These are phyloP conservation scores for Novymonas esmeraldas DNA, from an alignment of 208 protist genomes.

Conservation along the genomic window DNA sequence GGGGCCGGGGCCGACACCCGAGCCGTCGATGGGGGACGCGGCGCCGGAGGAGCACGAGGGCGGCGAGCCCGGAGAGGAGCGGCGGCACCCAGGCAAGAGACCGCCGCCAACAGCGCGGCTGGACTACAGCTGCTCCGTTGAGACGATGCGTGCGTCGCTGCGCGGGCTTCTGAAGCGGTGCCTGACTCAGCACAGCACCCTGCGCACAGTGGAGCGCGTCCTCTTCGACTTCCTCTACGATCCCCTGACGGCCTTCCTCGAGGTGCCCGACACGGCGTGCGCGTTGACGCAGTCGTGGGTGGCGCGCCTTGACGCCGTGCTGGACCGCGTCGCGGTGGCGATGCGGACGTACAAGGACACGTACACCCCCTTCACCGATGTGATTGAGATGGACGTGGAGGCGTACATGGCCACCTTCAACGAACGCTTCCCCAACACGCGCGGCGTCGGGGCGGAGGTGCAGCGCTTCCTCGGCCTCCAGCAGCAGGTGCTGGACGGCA, in stretches of 20 bases:
- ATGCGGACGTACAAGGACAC: slow-evolving; percentile 79
- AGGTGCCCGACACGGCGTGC: slow-evolving; percentile 49
- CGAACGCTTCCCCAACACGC: slow-evolving; percentile 59
- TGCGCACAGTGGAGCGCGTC: slow-evolving; percentile 89
- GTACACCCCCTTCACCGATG: slow-evolving; percentile 69
- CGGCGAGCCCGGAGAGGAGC: background rate
- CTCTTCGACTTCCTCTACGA: slow-evolving; percentile 93
- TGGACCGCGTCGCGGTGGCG: slow-evolving; percentile 46
- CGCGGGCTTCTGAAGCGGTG: slow-evolving; percentile 78
- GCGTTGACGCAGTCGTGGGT: slow-evolving; percentile 60
- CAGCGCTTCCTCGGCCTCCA: slow-evolving; percentile 61
- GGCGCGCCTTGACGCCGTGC: slow-evolving; percentile 51
- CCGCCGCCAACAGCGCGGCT: slow-evolving; percentile 17
- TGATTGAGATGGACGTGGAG: slow-evolving; percentile 79
- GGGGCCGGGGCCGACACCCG: background rate
- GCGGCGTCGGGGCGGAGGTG: slow-evolving; percentile 82
- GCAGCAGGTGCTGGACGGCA: slow-evolving; percentile 56
- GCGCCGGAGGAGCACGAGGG: slow-evolving; percentile 2
- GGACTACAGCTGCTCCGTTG: slow-evolving; percentile 57
- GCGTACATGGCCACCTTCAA: slow-evolving; percentile 79
- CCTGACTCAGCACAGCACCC: slow-evolving; percentile 69
- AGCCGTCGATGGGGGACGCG: background rate
- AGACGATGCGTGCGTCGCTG: slow-evolving; percentile 68
- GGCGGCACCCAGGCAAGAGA: too few relatives aligned
- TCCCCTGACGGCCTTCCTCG: slow-evolving; percentile 71